Base-by-base conservation (phyloP, 2,329 filamentous ascomycete genomes). In the Diaporthe capsici region DNA sequence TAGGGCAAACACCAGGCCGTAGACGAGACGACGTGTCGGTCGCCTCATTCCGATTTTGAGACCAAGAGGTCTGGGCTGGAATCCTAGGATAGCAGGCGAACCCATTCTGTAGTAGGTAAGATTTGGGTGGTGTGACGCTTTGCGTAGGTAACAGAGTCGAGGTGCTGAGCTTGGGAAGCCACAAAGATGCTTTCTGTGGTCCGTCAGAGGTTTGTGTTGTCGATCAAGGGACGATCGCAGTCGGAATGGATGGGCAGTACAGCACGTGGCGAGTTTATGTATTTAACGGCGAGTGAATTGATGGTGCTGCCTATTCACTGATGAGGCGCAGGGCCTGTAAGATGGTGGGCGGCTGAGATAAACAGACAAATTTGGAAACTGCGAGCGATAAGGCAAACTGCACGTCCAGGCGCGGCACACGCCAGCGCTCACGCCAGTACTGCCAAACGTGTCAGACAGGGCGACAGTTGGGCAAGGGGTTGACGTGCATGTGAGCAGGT, bases 401-500 rank as follows among this genome's bases (percentile, higher is more conserved):
- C 65, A 51, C 3, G 7, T 12, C 31, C 17, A 34, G 47, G 49
- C n/a, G 37, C 13, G 65, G 49, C 65, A 70, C n/a, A n/a, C 15
- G 9, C 31, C 49, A 17, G 4, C 1, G 34, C 34, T 39, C 65
- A 13, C 13, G 10, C 47, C 49, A 55, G 34, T 53, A 9, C n/a
- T 13, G 31, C 49, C 31, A 37, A 70, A 55, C 34, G 34, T 55
- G 65, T 70, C 65, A 70, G 65, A 70, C 65, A 47, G 49, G 47
- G 65, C 65, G 25, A 25, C 37, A 34, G 49, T 25, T 25, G 22
- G 47, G 37, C 49, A 55, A 39, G 65, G 65, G 65, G 34, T 8
- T 20, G 34, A 28, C 34, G n/a, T 55, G 65, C 65, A 55, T n/a
- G 65, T 70, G 49, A 42, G 65, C 65, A 55, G 49, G 65, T 70